These are phyloP conservation scores for Mrakia blollopis DNA, from an alignment of 768 basidiomycete genomes.

Conservation along the genomic window DNA sequence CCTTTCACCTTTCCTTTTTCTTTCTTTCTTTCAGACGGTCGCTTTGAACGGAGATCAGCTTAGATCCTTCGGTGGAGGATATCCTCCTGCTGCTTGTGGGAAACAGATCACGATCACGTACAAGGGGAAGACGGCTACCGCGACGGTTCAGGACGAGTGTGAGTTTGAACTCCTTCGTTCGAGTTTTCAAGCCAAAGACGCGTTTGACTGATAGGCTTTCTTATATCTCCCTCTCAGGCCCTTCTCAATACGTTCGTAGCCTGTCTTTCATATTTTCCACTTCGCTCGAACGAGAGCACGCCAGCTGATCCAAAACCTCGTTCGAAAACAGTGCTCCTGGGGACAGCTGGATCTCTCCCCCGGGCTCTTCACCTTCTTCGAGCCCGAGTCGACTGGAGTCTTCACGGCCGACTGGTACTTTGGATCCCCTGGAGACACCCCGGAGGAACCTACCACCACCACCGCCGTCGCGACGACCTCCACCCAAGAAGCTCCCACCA, in stretches of 20 bases:
- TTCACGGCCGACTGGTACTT: slow-evolving; percentile 3
- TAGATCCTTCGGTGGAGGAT: slow-evolving; percentile 4
- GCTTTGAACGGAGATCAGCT: slow-evolving; percentile 10
- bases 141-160: slow-evolving; percentile 4
- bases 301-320: not conserved
- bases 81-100: not conserved
- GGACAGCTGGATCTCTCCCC: slow-evolving; percentile 17
- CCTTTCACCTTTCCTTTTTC: not conserved
- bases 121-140: not conserved
- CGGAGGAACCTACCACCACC: not conserved
- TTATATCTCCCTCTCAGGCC: not conserved
- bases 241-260: slow-evolving; percentile 2
- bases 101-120: slow-evolving; percentile 1
- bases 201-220: not conserved
- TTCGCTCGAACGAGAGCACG: not conserved
- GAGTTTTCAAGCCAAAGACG: not conserved
- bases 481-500: not conserved
- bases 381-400: not conserved
- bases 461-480: not conserved
- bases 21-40: not conserved
- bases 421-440: not conserved
- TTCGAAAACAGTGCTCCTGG: not conserved
- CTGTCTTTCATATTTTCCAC: not conserved
- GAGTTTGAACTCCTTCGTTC: not conserved
- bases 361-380: slow-evolving; percentile 7